These are phyloP conservation scores for Delphinella strobiligena DNA, from an alignment of 2,329 filamentous ascomycete species.

Conservation along the genomic window DNA sequence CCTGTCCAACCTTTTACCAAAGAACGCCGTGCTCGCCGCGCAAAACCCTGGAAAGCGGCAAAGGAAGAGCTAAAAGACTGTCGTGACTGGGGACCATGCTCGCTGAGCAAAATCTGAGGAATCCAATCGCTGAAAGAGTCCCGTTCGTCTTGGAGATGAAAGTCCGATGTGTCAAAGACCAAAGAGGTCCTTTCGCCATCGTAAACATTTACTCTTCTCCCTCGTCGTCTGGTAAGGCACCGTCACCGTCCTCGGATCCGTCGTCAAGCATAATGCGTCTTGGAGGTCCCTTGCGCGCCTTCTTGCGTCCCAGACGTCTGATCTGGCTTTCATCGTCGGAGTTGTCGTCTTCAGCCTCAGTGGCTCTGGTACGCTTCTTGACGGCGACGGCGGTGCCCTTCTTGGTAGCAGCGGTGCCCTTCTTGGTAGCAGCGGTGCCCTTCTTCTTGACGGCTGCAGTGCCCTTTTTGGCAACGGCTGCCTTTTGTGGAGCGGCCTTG, in stretches of 20 bases:
- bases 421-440: constrained; percentile 8
- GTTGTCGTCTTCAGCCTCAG: too few species aligned
- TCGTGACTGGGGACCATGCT: too few species aligned
- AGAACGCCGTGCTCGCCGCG: too few species aligned
- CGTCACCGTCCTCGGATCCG: constrained; percentile 1
- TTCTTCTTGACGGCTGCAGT: constrained; percentile 13
- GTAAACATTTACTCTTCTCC: too few species aligned
- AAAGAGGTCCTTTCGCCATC: too few species aligned
- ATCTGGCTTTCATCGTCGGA: constrained; percentile 3
- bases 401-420: constrained; percentile 14
- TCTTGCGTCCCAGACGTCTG: not conserved
- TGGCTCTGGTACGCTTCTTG: constrained; percentile 16
- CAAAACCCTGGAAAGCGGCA: too few species aligned
- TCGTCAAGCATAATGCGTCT: constrained; percentile 1
- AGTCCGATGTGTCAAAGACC: too few species aligned
- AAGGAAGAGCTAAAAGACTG: too few species aligned
- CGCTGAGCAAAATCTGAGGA: too few species aligned
- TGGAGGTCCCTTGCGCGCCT: not conserved
- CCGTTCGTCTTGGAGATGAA: constrained; percentile 3
- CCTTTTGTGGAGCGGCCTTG: constrained; percentile 13
- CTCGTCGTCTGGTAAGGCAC: not conserved
- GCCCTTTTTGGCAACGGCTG: not conserved
- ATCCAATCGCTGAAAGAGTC: too few species aligned
- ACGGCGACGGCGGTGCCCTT: constrained; percentile 14
- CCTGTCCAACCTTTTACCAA: too few species aligned